Base-by-base conservation (phyloP, 169 alveolate species). In the Plasmodium ovale region DNA sequence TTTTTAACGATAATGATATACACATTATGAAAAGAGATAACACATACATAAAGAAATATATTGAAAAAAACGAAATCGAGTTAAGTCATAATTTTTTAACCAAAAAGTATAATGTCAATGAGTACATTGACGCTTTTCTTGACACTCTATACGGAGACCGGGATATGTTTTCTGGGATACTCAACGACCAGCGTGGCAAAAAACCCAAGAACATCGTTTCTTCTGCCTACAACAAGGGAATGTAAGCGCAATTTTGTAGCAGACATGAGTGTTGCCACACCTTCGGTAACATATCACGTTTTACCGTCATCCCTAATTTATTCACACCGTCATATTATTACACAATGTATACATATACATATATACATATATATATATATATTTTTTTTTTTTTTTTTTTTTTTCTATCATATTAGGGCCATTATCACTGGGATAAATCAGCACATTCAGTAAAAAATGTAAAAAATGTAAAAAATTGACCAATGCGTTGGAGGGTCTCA, bases 341-440 rank as follows among this genome's bases (percentile, higher is more conserved):
- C 10, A n/a, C n/a, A n/a, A n/a, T n/a, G n/a, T n/a, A n/a, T n/a
- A n/a, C n/a, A n/a, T n/a, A n/a, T n/a, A n/a, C n/a, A n/a, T n/a
- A n/a, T n/a, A n/a, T n/a, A n/a, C n/a, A n/a, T n/a, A n/a, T n/a
- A n/a, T n/a, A n/a, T n/a, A n/a, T n/a, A n/a, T 68, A 44, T 42
- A n/a, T 68, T 44, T 68, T 72, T 4, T 56, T 44, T 27, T 44
- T 42, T 29, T 12, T 35, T 27, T 37, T 37, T 39, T 25, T n/a
- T 31, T n/a, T 72, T 54, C 9, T 37, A 39, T n/a, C 39, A 6
- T 64, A 2, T 72, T 62, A 72, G 87, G 71, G 90, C 90, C 27
- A 62, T 79, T 27, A 79, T 79, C 62, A 62, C 59, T n/a, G 82
- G 90, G 23, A 67, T 27, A 49, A 79, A 79, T 56, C 79, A 65